Evolutionary conservation across 306 rosid species (phyloP).

Genomic region (Senna siamea): DNA sequence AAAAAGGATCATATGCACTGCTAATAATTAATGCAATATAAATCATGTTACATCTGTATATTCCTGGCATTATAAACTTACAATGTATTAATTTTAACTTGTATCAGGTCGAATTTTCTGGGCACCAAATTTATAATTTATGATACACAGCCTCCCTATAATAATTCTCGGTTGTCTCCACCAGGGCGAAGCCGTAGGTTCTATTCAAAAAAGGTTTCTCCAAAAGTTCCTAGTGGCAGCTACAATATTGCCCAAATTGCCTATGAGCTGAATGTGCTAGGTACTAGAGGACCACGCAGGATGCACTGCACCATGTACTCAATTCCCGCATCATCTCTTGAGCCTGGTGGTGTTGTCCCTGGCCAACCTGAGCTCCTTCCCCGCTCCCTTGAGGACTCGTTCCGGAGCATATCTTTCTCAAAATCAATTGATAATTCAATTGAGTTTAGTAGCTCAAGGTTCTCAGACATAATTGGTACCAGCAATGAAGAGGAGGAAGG

Average conservation of each 20-base stretch:
- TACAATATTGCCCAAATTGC: constrained; percentile 88
- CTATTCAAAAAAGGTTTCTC: constrained; percentile 87
- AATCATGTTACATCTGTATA: not conserved
- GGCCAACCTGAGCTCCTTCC: constrained; percentile 89
- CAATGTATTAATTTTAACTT: not conserved
- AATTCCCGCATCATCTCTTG: constrained; percentile 72
- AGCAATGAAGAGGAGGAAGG: constrained; percentile 62
- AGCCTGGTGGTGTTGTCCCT: constrained; percentile 76
- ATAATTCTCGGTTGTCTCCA: constrained; percentile 66
- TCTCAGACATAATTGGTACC: constrained; percentile 72
- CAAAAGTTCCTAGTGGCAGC: constrained; percentile 90
- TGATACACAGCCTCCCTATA: too few relatives aligned
- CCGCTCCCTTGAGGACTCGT: constrained; percentile 85
- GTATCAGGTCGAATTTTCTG: constrained; percentile 88
- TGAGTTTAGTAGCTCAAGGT: constrained; percentile 88
- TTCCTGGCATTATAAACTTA: constrained; percentile 10
- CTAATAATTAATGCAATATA: not conserved
- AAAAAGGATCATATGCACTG: too few relatives aligned
- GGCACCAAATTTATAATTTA: constrained; percentile 95
- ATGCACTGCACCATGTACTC: constrained; percentile 92
- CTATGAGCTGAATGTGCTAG: constrained; percentile 90
- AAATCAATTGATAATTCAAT: constrained; percentile 72
- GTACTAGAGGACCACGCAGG: constrained; percentile 94
- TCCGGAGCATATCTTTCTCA: constrained; percentile 84
- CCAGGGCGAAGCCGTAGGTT: constrained; percentile 90